These are phyloP conservation scores for Tricholoma terreum DNA, from an alignment of 768 basidiomycete species.

Conservation along the genomic window DNA sequence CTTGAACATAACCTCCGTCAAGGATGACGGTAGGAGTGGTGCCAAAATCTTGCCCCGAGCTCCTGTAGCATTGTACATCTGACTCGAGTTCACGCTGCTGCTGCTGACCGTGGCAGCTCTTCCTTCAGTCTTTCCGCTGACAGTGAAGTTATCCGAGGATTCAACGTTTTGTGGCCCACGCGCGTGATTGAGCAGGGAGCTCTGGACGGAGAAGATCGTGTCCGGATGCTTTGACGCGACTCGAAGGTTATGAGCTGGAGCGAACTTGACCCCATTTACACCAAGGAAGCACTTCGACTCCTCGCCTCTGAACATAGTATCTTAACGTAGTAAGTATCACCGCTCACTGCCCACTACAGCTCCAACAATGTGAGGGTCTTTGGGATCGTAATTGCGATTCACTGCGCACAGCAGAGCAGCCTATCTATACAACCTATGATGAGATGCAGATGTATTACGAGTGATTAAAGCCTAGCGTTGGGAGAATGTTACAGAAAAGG, in stretches of 20 bases:
- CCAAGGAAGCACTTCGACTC: too few species aligned
- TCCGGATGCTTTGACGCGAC: conserved; percentile 30
- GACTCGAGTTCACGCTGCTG: conserved; percentile 21
- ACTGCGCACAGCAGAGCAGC: too few species aligned
- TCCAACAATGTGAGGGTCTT: too few species aligned
- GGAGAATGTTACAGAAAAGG: too few species aligned
- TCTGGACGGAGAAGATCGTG: conserved; percentile 33
- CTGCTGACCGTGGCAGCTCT: conserved; percentile 26
- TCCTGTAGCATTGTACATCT: conserved; percentile 19
- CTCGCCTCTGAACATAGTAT: too few species aligned
- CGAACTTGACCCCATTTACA: conserved; percentile 30
- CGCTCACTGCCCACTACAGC: too few species aligned
- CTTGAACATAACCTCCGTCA: conserved; percentile 34
- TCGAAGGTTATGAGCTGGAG: conserved; percentile 25
- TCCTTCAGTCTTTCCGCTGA: conserved; percentile 17
- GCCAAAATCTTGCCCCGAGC: conserved; percentile 22
- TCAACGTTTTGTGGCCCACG: conserved; percentile 22
- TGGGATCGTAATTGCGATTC: too few species aligned
- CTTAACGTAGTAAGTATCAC: too few species aligned
- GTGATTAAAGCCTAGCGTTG: too few species aligned
- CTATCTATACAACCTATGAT: too few species aligned
- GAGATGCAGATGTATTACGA: too few species aligned
- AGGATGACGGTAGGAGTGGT: conserved; percentile 24
- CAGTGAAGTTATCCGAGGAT: conserved; percentile 17
- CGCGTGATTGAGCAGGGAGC: conserved; percentile 30